Evolutionary conservation across 2,329 filamentous ascomycete genomes (phyloP).

Genomic region (Sporothrix curviconia): DNA sequence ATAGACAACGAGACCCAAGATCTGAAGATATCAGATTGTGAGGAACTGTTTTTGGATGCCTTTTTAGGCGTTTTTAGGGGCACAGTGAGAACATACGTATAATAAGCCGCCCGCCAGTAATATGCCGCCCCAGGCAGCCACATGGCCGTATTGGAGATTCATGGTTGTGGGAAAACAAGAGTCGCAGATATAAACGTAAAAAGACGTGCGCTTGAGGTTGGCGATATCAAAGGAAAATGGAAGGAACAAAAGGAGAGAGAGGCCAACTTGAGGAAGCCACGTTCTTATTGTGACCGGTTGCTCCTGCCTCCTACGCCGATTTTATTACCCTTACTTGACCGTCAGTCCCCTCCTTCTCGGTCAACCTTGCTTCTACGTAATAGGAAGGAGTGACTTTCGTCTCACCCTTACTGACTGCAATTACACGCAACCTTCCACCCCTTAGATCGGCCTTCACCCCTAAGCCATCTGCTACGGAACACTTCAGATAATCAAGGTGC

Average conservation of each 20-base stretch:
- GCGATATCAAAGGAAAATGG: neutral
- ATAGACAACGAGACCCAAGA: conserved; percentile 39
- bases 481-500: too few relatives aligned
- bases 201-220: too few relatives aligned
- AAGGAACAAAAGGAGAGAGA: neutral
- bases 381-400: neutral
- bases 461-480: too few relatives aligned
- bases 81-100: conserved; percentile 33
- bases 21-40: neutral
- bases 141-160: conserved; percentile 26
- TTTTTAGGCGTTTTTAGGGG: too few relatives aligned
- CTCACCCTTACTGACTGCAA: too few relatives aligned
- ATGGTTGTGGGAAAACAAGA: conserved; percentile 12
- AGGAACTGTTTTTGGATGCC: too few relatives aligned
- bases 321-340: neutral
- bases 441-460: neutral
- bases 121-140: conserved; percentile 36
- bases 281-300: neutral
- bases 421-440: too few relatives aligned
- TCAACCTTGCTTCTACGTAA: neutral
- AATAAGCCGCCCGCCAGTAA: conserved; percentile 30
- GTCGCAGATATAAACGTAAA: too few relatives aligned
- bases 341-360: neutral
- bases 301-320: neutral
- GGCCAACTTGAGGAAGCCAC: neutral